Base-by-base conservation (phyloP, 1,139 yeast genomes). In the Torulaspora pretoriensis region DNA sequence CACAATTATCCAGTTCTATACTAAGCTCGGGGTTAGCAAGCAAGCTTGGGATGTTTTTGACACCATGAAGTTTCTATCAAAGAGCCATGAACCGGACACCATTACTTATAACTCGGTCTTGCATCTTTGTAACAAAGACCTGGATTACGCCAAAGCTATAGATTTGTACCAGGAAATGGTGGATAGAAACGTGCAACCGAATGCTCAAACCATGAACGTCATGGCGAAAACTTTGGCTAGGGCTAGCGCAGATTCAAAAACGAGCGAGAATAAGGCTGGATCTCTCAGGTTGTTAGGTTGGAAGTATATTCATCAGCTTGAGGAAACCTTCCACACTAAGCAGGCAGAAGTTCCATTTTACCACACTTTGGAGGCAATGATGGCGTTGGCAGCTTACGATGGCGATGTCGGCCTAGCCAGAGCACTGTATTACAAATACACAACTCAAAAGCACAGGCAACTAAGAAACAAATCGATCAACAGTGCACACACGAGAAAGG, bases 321-420 rank as follows among this genome's bases (percentile, higher is more conserved):
- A 81, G 55, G 74, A 76, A 16, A 59, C 66, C 36, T 43, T 43
- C 13, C 45, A 44, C n/a, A 36, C 29, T 16, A 37, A 43, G 42
- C 31, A 40, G 28, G 35, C 54, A 52, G 37, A 74, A 73, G 64
- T 80, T n/a, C 68, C 74, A 12, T 61, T 76, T 28, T 46, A 49
- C 19, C 70, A 70, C 26, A 75, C 86, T 0, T 73, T 83, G 50
- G 84, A 82, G 51, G 73, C 80, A 14, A 80, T 90, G 80, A 71
- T 90, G 64, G 77, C 81, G 51, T 66, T 90, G 35, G 78, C 94
- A 8, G 83, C 90, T 0, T 73, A 73, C 46, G 90, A 90, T 54
- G 94, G 95, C 0, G 97, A 92, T 62, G 67, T 86, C 23, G 72
- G 81, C 6, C 70, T 89, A 44, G 73, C 89, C 1, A 73, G 98